A percentile compares a stretch with the other conserved stretches of the same genome.
phyloP scores from a whole-genome alignment of 108 stramenopile genomes.

The Pseudonitzschia multiseries region DNA sequence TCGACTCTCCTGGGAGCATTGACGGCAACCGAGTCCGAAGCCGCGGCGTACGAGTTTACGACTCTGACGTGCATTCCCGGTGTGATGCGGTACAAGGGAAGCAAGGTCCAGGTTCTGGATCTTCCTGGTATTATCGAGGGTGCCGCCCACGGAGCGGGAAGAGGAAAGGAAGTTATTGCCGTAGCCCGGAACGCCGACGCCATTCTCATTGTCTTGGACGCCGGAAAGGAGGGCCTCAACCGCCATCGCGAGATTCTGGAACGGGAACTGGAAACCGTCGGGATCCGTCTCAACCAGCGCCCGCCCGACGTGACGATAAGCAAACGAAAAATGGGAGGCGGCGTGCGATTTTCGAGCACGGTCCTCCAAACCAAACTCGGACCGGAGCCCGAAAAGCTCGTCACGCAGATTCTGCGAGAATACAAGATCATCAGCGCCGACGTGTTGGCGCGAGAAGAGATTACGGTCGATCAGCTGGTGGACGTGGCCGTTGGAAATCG shows the following conservation, averaged over 20 bases:
- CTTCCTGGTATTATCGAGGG: conserved; percentile 99
- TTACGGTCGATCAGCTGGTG: conserved; percentile 94
- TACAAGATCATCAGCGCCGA: conserved; percentile 96
- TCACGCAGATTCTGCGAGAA: conserved; percentile 90
- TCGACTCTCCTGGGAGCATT: conserved; percentile 86
- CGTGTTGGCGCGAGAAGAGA: conserved; percentile 93
- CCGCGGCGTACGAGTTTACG: conserved; percentile 93
- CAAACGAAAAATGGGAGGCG: conserved; percentile 89
- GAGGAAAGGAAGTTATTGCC: conserved; percentile 98
- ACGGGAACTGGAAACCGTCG: conserved; percentile 96
- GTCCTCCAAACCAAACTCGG: conserved; percentile 92
- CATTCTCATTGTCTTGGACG: conserved; percentile 98
- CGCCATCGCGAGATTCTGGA: conserved; percentile 96
- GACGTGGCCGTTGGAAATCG: conserved; percentile 98
- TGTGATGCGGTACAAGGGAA: conserved; percentile 78
- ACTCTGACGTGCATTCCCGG: conserved; percentile 99
- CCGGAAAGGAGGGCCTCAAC: conserved; percentile 95
- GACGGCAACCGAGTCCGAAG: conserved; percentile 93
- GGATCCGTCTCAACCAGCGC: conserved; percentile 92
- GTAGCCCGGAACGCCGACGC: conserved; percentile 95
- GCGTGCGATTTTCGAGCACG: conserved; percentile 91
- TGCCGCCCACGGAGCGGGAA: conserved; percentile 96
- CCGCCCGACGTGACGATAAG: conserved; percentile 90
- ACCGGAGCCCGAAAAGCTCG: conserved; percentile 89
- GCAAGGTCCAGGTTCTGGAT: conserved; percentile 97